Conservation (phyloP, 1,139 yeast genomes). For the Taphrina populina region DNA sequence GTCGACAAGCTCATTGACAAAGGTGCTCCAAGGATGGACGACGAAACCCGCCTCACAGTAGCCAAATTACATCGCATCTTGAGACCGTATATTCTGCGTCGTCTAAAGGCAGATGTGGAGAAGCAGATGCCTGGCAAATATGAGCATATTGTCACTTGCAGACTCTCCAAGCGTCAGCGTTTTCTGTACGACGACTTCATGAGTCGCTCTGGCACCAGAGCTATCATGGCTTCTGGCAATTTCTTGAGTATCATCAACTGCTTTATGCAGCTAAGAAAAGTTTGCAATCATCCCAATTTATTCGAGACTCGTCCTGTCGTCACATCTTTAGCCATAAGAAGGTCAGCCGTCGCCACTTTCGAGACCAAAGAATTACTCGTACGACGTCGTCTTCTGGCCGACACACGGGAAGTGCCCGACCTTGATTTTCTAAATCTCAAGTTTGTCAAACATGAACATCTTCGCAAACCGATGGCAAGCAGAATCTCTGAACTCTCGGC, state of each 20-base stretch:
- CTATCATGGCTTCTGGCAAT: conserved; percentile 90
- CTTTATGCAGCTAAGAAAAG: conserved; percentile 95
- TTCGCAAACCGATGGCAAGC: conserved; percentile 26
- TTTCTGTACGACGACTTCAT: conserved; percentile 92
- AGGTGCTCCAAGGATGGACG: conserved; percentile 53
- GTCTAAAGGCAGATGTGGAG: conserved; percentile 94
- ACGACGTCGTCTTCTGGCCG: conserved; percentile 47
- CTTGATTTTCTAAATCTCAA: conserved; percentile 62
- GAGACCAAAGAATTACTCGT: conserved; percentile 51
- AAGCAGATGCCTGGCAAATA: conserved; percentile 98
- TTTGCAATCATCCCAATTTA: conserved; percentile 94
- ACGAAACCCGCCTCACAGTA: conserved; percentile 80
- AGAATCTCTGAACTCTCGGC: background rate
- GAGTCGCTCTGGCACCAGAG: conserved; percentile 94
- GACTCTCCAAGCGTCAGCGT: conserved; percentile 88
- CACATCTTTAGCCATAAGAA: conserved; percentile 77
- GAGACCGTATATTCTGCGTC: conserved; percentile 84
- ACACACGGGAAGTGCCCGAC: conserved; percentile 49
- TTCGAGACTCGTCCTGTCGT: conserved; percentile 94
- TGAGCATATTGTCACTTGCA: conserved; percentile 90
- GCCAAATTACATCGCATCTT: conserved; percentile 87
- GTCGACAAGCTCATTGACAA: conserved; percentile 89
- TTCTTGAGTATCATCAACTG: conserved; percentile 93
- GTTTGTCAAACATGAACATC: conserved; percentile 53
- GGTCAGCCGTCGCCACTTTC: conserved; percentile 60